phyloP scores from a whole-genome alignment of 2,329 filamentous ascomycete genomes.

The Trichoderma asperellum region DNA sequence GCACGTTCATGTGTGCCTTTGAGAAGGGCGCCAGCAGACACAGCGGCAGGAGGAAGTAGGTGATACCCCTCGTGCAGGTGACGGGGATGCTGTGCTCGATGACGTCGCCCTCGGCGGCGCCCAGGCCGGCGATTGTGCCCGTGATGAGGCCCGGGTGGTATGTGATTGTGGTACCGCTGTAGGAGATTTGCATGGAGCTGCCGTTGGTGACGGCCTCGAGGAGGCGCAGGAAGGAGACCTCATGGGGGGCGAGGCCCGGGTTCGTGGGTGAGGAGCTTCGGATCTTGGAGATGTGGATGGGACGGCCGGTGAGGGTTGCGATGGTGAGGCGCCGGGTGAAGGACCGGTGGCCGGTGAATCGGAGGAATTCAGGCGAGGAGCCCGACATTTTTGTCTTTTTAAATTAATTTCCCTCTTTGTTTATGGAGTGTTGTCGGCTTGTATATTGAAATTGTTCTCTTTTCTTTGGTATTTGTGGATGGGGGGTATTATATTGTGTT shows the following conservation, averaged over 20 bases:
- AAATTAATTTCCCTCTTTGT: background rate
- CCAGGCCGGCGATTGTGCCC: constrained; percentile 76
- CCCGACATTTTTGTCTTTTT: constrained; percentile 40
- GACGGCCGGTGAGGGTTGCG: constrained; percentile 85
- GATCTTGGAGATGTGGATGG: constrained; percentile 92
- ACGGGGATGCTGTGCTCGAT: constrained; percentile 80
- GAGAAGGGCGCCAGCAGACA: constrained; percentile 92
- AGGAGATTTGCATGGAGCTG: constrained; percentile 90
- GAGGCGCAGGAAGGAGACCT: constrained; percentile 93
- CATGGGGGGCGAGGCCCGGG: constrained; percentile 87
- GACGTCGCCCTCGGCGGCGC: constrained; percentile 71
- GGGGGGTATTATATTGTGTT: background rate
- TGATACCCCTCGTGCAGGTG: constrained; percentile 77
- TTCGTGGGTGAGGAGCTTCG: constrained; percentile 82
- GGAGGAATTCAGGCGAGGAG: constrained; percentile 60
- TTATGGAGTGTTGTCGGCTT: background rate
- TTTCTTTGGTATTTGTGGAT: background rate
- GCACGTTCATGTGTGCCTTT: constrained; percentile 86
- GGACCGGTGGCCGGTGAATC: constrained; percentile 82
- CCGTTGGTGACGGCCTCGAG: constrained; percentile 96
- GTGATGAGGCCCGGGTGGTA: constrained; percentile 93
- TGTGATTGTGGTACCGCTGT: constrained; percentile 89
- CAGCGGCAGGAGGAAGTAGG: constrained; percentile 88
- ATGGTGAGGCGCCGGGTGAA: constrained; percentile 85
- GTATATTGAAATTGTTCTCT: background rate